Percentiles rank a stretch among this genome's conserved stretches.
These are phyloP conservation scores for Populus simonii DNA, from an alignment of 345 rosid genomes.

Conservation along the genomic window DNA sequence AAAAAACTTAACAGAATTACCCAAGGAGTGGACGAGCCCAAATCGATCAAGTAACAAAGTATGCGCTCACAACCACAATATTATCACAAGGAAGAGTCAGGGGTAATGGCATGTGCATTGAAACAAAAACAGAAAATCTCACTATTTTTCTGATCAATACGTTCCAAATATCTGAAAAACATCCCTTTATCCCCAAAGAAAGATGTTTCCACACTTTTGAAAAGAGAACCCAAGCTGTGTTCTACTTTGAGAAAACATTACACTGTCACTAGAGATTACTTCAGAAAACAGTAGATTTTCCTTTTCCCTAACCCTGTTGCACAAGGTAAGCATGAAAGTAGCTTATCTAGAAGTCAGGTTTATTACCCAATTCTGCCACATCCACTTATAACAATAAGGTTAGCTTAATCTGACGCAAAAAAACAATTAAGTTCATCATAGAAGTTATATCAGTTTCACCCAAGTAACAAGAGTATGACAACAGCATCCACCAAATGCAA, in stretches of 20 bases:
- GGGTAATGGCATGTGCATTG: neutral
- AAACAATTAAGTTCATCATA: neutral
- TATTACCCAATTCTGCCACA: neutral
- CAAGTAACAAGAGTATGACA: neutral
- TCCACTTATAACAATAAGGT: neutral
- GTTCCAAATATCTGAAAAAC: conserved; percentile 7
- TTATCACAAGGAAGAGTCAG: neutral
- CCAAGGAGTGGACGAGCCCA: neutral
- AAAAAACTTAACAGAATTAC: neutral
- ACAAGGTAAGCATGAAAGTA: neutral
- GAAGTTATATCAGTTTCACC: neutral
- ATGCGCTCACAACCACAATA: neutral
- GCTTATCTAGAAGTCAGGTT: neutral
- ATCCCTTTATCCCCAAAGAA: neutral
- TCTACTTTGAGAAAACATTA: neutral
- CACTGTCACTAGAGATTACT: neutral
- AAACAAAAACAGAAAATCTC: neutral
- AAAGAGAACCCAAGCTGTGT: neutral
- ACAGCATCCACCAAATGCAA: neutral
- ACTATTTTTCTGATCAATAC: neutral
- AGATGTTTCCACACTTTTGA: neutral
- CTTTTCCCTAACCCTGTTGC: neutral
- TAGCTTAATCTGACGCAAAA: neutral
- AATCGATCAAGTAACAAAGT: neutral
- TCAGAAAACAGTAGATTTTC: neutral